A percentile compares a stretch with the other conserved stretches of the same genome.
Conservation (phyloP, 495 filamentous ascomycete genomes). For the Hypoxylon rickii region DNA sequence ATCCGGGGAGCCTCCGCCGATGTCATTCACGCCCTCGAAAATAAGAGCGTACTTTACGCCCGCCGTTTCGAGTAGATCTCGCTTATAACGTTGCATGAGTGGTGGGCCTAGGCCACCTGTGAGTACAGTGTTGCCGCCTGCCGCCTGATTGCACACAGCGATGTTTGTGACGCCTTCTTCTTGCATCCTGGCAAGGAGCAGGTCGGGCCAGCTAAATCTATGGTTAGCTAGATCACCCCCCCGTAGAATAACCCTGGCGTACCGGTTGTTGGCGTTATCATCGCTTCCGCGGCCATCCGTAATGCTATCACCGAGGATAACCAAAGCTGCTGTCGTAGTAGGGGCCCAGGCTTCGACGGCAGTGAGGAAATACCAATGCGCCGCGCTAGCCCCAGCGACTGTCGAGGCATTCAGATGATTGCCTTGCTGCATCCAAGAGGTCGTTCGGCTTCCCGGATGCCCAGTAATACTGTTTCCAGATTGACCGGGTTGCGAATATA, state of each 20-base stretch:
- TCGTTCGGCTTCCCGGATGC: constrained; percentile 72
- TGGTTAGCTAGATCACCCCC: constrained; percentile 6
- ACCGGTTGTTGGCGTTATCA: constrained; percentile 69
- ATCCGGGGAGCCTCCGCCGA: constrained; percentile 57
- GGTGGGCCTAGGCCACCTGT: constrained; percentile 66
- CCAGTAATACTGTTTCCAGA: constrained; percentile 60
- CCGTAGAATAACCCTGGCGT: constrained; percentile 9
- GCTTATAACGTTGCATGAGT: constrained; percentile 63
- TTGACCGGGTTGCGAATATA: constrained; percentile 65
- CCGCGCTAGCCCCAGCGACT: constrained; percentile 49
- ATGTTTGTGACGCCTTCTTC: constrained; percentile 53
- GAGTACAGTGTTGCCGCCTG: constrained; percentile 71
- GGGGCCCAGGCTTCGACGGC: constrained; percentile 63
- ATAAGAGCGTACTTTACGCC: constrained; percentile 67
- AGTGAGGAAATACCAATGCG: constrained; percentile 65
- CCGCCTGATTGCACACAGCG: constrained; percentile 70
- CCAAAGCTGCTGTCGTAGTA: constrained; percentile 49
- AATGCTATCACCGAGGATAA: constrained; percentile 74
- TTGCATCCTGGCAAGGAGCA: constrained; percentile 61
- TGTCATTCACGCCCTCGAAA: constrained; percentile 77
- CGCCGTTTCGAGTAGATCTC: constrained; percentile 63
- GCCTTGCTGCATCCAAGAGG: constrained; percentile 60
- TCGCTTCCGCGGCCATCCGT: constrained; percentile 71
- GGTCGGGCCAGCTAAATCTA: constrained; percentile 63
- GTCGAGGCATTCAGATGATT: constrained; percentile 55